Evolutionary conservation across 495 filamentous ascomycete genomes (phyloP), one percentile per base, ranked within the genome.

Genomic region (Trichoderma gamsii): DNA sequence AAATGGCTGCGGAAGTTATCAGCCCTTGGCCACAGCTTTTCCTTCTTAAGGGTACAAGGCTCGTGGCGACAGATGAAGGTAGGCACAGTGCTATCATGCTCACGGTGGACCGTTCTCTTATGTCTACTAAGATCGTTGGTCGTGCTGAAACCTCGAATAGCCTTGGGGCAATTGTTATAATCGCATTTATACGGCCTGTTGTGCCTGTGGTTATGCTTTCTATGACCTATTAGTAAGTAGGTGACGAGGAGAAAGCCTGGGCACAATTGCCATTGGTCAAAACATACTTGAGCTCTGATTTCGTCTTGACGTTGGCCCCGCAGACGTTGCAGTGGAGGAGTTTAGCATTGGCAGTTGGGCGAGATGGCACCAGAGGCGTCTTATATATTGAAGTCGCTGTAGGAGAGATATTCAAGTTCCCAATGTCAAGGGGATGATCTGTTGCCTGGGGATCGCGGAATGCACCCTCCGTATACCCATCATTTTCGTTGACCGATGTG

Each of bases 1-100:
- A 96, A 81, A 72, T 99, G 95, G 67, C 90, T 88, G 73, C 87
- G 88, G 77, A 97, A 99, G 71, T 99, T 99, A 76, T 99, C 95
- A 65, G 90, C 76, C 9, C 95, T 86, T 12, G 91, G 93, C 91
- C 94, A 97, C 56, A 83, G 80, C 78, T 97, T 97, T 12, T 29
- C 41, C 21, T 83, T 79, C 66, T 85, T 88, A 25, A 83, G 86
- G 35, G 81, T 81, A 71, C 93, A 96, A 65, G 79, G 74, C 61
- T 77, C 82, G 7, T 89, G 82, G 67, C 80, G 79, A 73, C 93
- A 97, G 70, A 84, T 83, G 70, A 86, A 97, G 21, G 82, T 84
- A 71, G 87, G 85, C 41, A 82, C 83, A 56, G 78, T 76, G 12
- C 77, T 80, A 16, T 83, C 71, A 38, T 74, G 70, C 64, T 76